Conservation (phyloP, 2,329 filamentous ascomycete genomes). For the Paradendryphiella salina region DNA sequence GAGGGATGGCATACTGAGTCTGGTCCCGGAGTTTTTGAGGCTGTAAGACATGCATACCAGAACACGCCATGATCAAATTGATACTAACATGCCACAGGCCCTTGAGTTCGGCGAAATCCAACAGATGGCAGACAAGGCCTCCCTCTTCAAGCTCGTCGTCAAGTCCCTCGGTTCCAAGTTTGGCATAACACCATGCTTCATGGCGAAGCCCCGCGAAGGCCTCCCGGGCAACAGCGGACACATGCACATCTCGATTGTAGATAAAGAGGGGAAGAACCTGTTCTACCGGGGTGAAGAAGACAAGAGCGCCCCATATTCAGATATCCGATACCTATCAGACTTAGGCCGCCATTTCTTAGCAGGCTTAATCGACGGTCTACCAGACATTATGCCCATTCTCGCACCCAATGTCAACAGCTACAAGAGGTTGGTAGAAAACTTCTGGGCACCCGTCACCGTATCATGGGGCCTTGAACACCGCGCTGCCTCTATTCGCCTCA, state of each 20-base stretch:
- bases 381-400: constrained; percentile 92
- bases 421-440: constrained; percentile 97
- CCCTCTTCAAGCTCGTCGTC: constrained; percentile 91
- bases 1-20: constrained; percentile 97
- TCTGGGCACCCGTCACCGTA: constrained; percentile 97
- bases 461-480: constrained; percentile 97
- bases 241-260: constrained; percentile 89
- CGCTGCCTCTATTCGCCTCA: constrained; percentile 85
- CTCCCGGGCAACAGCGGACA: constrained; percentile 94
- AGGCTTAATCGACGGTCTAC: constrained; percentile 82
- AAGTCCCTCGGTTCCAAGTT: constrained; percentile 86
- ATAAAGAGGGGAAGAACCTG: constrained; percentile 79
- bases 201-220: constrained; percentile 93
- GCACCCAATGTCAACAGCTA: constrained; percentile 97
- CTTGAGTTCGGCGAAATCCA: constrained; percentile 86
- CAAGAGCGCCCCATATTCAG: constrained; percentile 57
- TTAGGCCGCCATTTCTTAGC: constrained; percentile 91
- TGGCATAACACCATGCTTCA: constrained; percentile 95
- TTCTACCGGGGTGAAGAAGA: constrained; percentile 75
- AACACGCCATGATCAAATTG: neutral
- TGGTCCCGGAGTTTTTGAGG: constrained; percentile 92
- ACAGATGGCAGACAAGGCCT: constrained; percentile 88
- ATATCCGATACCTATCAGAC: constrained; percentile 81
- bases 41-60: constrained; percentile 54
- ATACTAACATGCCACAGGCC: constrained; percentile 59